Base-by-base conservation (phyloP, 108 stramenopile species). In the Schizochytrium sp. region DNA sequence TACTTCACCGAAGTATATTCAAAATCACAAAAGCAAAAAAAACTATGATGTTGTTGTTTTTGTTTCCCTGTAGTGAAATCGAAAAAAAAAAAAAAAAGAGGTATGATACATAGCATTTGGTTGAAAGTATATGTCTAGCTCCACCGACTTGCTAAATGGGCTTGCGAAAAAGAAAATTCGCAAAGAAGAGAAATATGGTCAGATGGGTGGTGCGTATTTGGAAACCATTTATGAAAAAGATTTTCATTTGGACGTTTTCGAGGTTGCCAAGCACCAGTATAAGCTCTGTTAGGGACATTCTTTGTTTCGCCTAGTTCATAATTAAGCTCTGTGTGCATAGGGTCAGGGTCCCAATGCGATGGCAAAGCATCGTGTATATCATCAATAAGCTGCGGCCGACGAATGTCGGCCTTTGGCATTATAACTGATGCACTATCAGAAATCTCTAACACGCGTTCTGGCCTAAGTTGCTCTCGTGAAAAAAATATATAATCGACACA, bases 401-500 rank as follows among this genome's bases (percentile, higher is more conserved):
- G 76, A 47, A n/a, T 5, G 47, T 83, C 76, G 15, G 53, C 53
- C 28, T 83, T 49, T 0, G 76, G 76, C 19, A 38, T n/a, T 5
- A 55, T 53, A 40, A 83, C 50, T 5, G 7, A 5, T 55, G 47
- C 8, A n/a, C 38, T 49, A 19, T 5, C 4, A 7, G 45, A 38
- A 2, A 88, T 17, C 4, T 60, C 41, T 38, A 88, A 64, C 3
- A 69, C 15, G 46, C 61, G 45, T 45, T 56, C 61, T 19, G 88
- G 88, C 12, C 3, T 3, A 28, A 88, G 61, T 3, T 40, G 45
- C 58, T 88, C 42, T 4, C 28, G 4, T 3, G 46, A 47, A 17
- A 64, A 46, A 49, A 88, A 88, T 3, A 88, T 88, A 17, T 69
- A 88, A 41, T 88, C 88, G 17, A 69, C 88, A 28, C 61, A 69